phyloP scores from a whole-genome alignment of 495 filamentous ascomycete genomes.

The Bacidia gigantensis region DNA sequence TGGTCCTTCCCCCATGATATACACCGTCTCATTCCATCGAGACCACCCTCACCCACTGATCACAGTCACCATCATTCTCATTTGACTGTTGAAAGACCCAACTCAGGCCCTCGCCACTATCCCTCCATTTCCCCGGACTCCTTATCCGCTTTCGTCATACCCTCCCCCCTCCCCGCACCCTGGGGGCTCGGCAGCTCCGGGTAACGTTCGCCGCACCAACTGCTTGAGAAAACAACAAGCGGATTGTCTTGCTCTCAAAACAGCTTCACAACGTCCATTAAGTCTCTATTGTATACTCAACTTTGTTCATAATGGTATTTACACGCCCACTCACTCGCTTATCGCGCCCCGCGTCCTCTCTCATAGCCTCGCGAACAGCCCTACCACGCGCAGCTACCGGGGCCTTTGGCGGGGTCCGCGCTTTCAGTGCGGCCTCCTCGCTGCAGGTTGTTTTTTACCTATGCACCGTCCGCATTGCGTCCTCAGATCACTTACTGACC shows the following conservation, averaged over 20 bases:
- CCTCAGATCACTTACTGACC: conserved; percentile 43
- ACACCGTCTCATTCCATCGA: no score
- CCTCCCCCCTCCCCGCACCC: neutral
- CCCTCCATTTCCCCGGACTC: neutral
- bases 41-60: no score
- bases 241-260: neutral
- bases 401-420: conserved; percentile 26
- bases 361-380: conserved; percentile 31
- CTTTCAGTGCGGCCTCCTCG: conserved; percentile 25
- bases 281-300: neutral
- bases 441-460: conserved; percentile 16
- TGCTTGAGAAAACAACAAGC: neutral
- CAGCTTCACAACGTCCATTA: conserved; percentile 3
- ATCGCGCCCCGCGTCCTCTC: conserved; percentile 42
- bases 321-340: conserved; percentile 43
- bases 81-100: no score
- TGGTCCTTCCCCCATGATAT: no score
- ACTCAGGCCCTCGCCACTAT: no score
- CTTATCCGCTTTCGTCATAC: neutral
- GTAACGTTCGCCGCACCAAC: neutral
- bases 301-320: conserved; percentile 54
- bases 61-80: no score
- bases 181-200: neutral
- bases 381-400: conserved; percentile 18
- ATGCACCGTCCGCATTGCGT: conserved; percentile 5